Base-by-base conservation (phyloP, 2,329 filamentous ascomycete species). In the Cladosporium oxysporum region DNA sequence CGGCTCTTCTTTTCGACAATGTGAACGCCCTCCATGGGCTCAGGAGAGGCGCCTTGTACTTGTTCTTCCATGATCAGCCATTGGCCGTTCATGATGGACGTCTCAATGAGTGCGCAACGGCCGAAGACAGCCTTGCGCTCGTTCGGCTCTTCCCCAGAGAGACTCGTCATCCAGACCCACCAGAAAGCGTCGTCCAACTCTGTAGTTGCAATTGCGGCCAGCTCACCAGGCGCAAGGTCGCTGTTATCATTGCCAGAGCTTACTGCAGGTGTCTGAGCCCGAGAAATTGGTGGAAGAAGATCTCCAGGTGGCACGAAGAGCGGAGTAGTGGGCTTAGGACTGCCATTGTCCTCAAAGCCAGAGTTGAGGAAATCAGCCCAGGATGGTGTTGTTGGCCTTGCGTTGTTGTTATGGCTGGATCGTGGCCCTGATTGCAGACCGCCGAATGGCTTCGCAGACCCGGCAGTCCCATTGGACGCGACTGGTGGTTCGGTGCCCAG, bases 81-180 rank as follows among this genome's bases (percentile, higher is more conserved):
- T 69, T 89, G 90, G 26, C 92, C 92, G 63, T 88, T 87, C 50
- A 85, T 83, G 67, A 98, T 95, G 16, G 87, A 83, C 0, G 95
- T 98, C 78, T 99, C 95, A 55, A 98, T 86, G 47, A 99, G 85
- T 23, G 95, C 92, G 74, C 95, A 99, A 69, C 95, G 87, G 44
- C 95, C 95, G 76, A 99, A 99, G 0, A 93, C 92, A 6, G 93
- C 90, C 77, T 99, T 99, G 67, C 95, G 88, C 57, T 90, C 85
- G 0, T 88, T 79, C 0, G 93, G 91, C 80, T 99, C 95, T 74
- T 99, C 95, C 0, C 89, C 91, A 1, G 94, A 93, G 73, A 99
- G 82, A 83, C 94, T 98, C 72, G 88, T 96, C 85, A 99, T 98
- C 95, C 95, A 99, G 4, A 98, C 95, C 94, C 95, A 98, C 95